Conservation (phyloP, 192 early-diverging fungal genomes). For the Paraglomus occultum region DNA sequence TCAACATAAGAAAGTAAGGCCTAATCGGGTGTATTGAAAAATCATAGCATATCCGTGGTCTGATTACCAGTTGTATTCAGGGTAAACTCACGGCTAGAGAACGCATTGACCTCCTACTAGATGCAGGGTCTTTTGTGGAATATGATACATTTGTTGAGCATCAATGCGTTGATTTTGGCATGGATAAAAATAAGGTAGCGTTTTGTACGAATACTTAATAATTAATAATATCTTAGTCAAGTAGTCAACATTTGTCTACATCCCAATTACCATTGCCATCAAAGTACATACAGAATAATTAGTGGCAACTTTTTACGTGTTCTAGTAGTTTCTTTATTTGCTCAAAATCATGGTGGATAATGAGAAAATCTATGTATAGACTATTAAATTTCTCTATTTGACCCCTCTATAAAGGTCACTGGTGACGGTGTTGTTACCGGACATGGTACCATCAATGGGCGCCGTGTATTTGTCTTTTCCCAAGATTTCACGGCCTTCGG, state of each 20-base stretch:
- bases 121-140: conserved; percentile 82
- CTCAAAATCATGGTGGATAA: not conserved
- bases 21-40: not conserved
- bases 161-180: conserved; percentile 88
- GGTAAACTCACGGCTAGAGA: conserved; percentile 95
- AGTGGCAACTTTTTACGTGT: not conserved
- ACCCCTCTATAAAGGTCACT: conserved; percentile 74
- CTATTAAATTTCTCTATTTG: not conserved
- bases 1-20: conserved; percentile 79
- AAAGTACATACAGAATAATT: too few relatives aligned
- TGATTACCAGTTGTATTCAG: conserved; percentile 32
- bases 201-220: not conserved
- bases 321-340: not conserved
- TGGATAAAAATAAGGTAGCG: conserved; percentile 66
- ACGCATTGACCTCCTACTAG: conserved; percentile 81
- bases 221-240: not conserved
- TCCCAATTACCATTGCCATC: too few relatives aligned
- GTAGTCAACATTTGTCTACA: not conserved
- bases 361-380: not conserved
- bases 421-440: conserved; percentile 97
- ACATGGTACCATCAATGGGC: conserved; percentile 90
- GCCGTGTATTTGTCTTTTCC: conserved; percentile 85
- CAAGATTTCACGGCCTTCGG: conserved; percentile 96
- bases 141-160: conserved; percentile 95
- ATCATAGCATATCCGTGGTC: not conserved